Percentiles rank a stretch among this genome's conserved stretches.
Conservation (phyloP, 495 filamentous ascomycete species). For the Achaetomiella virescens region DNA sequence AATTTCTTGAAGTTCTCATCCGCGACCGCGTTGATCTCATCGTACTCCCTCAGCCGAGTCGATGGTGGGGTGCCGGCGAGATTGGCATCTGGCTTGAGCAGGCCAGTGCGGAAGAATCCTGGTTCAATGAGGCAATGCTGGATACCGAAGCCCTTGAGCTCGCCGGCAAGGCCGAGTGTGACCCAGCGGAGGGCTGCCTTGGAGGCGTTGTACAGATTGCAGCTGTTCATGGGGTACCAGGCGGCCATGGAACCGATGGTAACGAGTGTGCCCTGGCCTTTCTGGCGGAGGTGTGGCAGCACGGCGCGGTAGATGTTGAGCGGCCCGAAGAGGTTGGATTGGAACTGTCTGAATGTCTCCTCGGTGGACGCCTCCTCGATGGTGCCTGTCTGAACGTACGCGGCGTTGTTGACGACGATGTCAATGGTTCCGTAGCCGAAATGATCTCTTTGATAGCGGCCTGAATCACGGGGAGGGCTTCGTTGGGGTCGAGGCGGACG, state of each 20-base stretch:
- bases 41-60: slow-evolving; percentile 18
- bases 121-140: slow-evolving; percentile 42
- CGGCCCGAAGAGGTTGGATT: slow-evolving; percentile 43
- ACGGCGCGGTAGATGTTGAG: slow-evolving; percentile 40
- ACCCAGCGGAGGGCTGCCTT: slow-evolving; percentile 43
- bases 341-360: slow-evolving; percentile 25
- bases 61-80: background rate
- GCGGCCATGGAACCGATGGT: slow-evolving; percentile 45
- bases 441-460: slow-evolving; percentile 25
- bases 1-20: slow-evolving; percentile 3
- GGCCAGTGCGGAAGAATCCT: slow-evolving; percentile 45
- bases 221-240: slow-evolving; percentile 29
- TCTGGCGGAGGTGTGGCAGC: slow-evolving; percentile 43
- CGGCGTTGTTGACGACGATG: slow-evolving; percentile 46
- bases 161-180: slow-evolving; percentile 39
- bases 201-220: slow-evolving; percentile 44
- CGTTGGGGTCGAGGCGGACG: slow-evolving; percentile 32
- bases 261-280: slow-evolving; percentile 39
- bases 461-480: slow-evolving; percentile 28
- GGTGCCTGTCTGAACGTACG: slow-evolving; percentile 34
- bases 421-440: slow-evolving; percentile 38
- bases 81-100: slow-evolving; percentile 30
- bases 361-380: slow-evolving; percentile 36
- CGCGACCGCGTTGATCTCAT: slow-evolving; percentile 8
- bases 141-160: slow-evolving; percentile 40